Base-by-base conservation (phyloP, 176 grass and related monocot species). In the Cenchrus purpureus region DNA sequence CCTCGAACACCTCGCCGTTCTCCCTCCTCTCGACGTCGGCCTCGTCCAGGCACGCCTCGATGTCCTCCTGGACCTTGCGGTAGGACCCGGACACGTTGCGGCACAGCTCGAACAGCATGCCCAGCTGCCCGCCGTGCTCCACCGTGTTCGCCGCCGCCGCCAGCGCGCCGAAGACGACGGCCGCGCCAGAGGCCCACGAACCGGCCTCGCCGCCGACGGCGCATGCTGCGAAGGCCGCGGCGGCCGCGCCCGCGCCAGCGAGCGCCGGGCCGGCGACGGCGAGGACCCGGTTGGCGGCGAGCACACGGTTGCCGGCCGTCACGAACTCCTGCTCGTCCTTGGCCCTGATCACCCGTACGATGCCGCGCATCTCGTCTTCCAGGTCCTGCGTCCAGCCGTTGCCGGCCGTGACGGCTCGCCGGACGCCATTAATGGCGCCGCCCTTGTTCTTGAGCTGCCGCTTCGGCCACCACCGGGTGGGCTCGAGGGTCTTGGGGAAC, bases 91-190 rank as follows among this genome's bases (percentile, higher is more conserved):
- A 82, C 44, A 51, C 74, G 85, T 93, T 93, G 5, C 82, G 85
- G 34, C 42, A 37, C 53, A 93, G 60, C 91, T 93, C 91, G 81
- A 93, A 93, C 79, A 93, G 44, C 91, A 93, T 93, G 37, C 91
- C 91, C 7, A 90, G 70, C 84, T 93, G 85, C 14, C 78, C 88
- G 0, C 85, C 88, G 44, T 93, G 88, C 78, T 93, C 91, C 25
- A 88, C 11, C n/a, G 88, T 93, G 82, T 93, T 90, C 62, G 51
- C 78, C 5, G 65, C 82, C 0, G 87, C 81, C 7, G 87, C 91
- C 34, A 92, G 31, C 7, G 84, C 87, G 44, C 87, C 85, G 42
- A 77, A 68, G 0, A 82, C 12, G 0, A 63, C 91, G 1, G 75
- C 83, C 0, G 12, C 45, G 12, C 84, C 50, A 6, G 80, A 53